Base-by-base conservation (phyloP, 1,284 basidiomycete species). In the Ceratobasidium sp. region DNA sequence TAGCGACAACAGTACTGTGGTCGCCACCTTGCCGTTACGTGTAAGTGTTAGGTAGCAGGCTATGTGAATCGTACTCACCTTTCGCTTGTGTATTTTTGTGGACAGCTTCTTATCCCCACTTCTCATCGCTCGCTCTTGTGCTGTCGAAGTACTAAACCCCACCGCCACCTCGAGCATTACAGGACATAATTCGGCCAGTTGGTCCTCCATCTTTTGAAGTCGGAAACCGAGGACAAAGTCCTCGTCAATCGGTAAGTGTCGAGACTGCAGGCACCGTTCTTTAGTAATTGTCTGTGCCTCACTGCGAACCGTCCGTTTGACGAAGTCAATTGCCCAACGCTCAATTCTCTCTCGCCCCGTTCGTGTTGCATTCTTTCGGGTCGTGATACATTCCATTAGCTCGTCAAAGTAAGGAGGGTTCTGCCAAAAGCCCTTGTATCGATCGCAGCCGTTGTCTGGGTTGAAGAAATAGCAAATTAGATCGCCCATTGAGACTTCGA, bases 401-500 rank as follows among this genome's bases (percentile, higher is more conserved):
- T 28, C n/a, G 55, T 58, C 55, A n/a, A 58, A 58, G 26, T 58
- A 28, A n/a, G 55, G 1, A 10, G 9, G 15, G 20, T 23, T 28
- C 10, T 28, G 4, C 55, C 55, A 58, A 28, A 58, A 58, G 1
- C 55, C 55, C n/a, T 23, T 12, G 15, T n/a, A 58, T n/a, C 55
- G 20, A 1, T 58, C 12, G 26, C 55, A 58, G 13, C n/a, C 2
- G 12, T 58, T 58, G 2, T 15, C 26, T 28, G 55, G 55, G n/a
- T 58, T 12, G 10, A 58, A 58, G 26, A 58, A 58, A n/a, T 58
- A 23, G 55, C n/a, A 23, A 1, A 58, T 23, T 9, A 58, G 9
- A 23, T 58, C 55, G 55, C 55, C 55, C 55, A 58, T 58, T 15
- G n/a, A n/a, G n/a, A n/a, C n/a, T n/a, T n/a, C n/a, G n/a, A n/a